phyloP scores from a whole-genome alignment of 2,329 filamentous ascomycete species.

The Cephalotrichum gorgonifer region DNA sequence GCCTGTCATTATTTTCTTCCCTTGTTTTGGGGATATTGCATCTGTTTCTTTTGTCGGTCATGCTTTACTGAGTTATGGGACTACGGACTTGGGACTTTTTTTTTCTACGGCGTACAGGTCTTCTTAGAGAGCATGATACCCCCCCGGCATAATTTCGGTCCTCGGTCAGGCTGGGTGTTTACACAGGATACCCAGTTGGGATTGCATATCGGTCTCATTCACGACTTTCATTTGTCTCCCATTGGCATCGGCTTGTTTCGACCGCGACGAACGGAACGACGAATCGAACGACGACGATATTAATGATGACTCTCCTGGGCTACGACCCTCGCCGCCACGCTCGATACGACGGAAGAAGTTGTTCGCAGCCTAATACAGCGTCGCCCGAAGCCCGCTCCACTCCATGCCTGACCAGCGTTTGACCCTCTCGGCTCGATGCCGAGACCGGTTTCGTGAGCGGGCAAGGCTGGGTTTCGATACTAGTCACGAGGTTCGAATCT shows the following conservation, averaged over 20 bases:
- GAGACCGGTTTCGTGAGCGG: background rate
- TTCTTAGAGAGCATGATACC: constrained; percentile 7
- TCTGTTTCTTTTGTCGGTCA: constrained; percentile 1
- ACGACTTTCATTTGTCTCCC: background rate
- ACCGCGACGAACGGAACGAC: too few species aligned
- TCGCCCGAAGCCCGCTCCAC: background rate
- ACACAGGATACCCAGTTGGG: background rate
- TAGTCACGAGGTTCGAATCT: background rate
- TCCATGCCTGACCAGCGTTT: background rate
- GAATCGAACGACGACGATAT: background rate
- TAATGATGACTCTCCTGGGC: background rate
- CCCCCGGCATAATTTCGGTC: background rate
- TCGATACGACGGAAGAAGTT: background rate
- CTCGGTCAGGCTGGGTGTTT: background rate
- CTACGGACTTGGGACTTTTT: constrained; percentile 1
- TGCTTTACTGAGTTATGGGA: background rate
- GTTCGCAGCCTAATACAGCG: background rate
- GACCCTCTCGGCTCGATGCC: background rate
- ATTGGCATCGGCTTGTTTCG: background rate
- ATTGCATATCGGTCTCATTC: background rate
- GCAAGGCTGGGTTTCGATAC: background rate
- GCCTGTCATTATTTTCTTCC: constrained; percentile 1
- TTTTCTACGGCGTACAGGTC: constrained; percentile 4
- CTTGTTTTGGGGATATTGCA: background rate
- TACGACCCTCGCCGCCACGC: background rate